Evolutionary conservation across 139 green algal genomes (phyloP), one percentile per base, ranked within the genome.

Genomic region (Nannochloris sp.): DNA sequence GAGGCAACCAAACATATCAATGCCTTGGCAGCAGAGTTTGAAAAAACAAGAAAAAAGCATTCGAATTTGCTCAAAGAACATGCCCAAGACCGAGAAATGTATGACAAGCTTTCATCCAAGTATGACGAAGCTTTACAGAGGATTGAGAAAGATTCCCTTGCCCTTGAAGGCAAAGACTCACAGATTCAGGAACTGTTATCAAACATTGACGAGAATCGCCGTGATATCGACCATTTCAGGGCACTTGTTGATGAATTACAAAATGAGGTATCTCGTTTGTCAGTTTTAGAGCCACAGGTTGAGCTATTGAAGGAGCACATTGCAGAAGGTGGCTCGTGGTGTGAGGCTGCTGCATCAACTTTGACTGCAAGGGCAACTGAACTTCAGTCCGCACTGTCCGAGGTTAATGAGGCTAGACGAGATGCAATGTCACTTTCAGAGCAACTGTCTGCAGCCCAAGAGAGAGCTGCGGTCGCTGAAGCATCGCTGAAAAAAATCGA

Each of bases 1-100:
- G 46, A 53, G 6, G 46, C 46, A 53, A 53, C 46, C 17, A 53
- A 53, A 10, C 46, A 53, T 28, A 53, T 53, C n/a, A 23, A 53
- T 53, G 17, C n/a, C 12, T 11, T 53, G 46, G 46, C 16, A 53
- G 9, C 46, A 25, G 46, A 53, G 17, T 53, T 53, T 23, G n/a
- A 53, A 23, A 28, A 20, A 5, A 8, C 20, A 6, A 23, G 17
- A 11, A 53, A 23, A 53, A 53, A 53, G 9, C 46, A 53, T 25
- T 8, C 12, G 20, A 53, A 23, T 0, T 6, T 53, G 17, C n/a
- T 23, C 5, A 53, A 53, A 53, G n/a, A 23, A 6, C n/a, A 53
- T 23, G n/a, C 16, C 20, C n/a, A 20, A 5, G 46, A 28, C n/a
- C 10, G 33, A 40, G 33, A 40, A 2, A 40, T 40, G 33, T 40